phyloP scores from a whole-genome alignment of 495 filamentous ascomycete species.

The Neurospora cerealis region DNA sequence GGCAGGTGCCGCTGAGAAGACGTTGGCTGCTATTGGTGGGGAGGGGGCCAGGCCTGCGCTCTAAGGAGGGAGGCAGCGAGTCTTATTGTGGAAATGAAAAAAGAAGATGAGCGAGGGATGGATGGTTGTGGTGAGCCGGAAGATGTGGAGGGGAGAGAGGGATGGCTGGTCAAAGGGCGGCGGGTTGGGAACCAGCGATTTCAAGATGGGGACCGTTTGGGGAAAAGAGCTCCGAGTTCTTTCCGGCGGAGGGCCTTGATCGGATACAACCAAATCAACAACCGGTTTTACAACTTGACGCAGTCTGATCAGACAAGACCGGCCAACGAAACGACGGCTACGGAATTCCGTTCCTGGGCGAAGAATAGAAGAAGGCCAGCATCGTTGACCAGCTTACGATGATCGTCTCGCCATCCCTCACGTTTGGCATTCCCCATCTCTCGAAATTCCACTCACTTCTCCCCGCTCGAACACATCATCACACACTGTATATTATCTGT shows the following conservation, averaged over 20 bases:
- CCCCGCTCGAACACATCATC: background rate
- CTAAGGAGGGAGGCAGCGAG: slow-evolving; percentile 3
- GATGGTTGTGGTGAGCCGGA: background rate
- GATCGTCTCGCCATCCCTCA: background rate
- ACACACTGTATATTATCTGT: background rate
- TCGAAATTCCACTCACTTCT: background rate
- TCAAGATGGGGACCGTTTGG: background rate
- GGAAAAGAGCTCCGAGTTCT: background rate
- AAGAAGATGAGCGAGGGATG: background rate
- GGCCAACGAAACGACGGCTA: background rate
- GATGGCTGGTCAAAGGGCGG: background rate
- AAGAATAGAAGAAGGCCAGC: background rate
- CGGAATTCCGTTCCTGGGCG: background rate
- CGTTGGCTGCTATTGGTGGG: slow-evolving; percentile 23
- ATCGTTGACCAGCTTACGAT: background rate
- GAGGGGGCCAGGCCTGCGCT: slow-evolving; percentile 24
- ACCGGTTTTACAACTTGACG: background rate
- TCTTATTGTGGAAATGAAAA: background rate
- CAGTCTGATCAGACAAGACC: background rate
- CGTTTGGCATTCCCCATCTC: background rate
- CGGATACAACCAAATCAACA: background rate
- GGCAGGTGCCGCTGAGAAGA: slow-evolving; percentile 23
- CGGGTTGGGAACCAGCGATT: background rate
- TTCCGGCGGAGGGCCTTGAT: background rate
- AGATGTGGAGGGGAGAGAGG: background rate